Base-by-base conservation (phyloP, 2,329 filamentous ascomycete species). In the Ilyonectria sp. region DNA sequence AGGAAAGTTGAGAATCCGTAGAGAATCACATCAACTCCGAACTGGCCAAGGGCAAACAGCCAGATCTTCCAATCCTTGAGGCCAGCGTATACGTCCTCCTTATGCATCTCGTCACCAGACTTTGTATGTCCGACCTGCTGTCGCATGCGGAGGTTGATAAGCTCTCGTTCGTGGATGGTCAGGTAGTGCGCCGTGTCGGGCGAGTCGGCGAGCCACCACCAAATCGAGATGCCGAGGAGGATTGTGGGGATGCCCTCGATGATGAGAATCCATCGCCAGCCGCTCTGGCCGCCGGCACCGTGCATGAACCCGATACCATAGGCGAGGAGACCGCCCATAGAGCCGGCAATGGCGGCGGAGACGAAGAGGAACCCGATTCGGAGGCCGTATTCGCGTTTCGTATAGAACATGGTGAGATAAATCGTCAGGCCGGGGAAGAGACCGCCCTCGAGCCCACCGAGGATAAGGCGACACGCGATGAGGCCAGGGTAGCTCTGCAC, bases 41-140 rank as follows among this genome's bases (percentile, higher is more conserved):
- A 94, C 77, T 94, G 91, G 6, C 85, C 91, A 43, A 89, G 78
- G 69, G 86, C 91, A 77, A 94, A 94, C 1, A 86, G 81, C 85
- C 90, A 94, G 26, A 93, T 88, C 77, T 92, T 94, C 92, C 92
- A 94, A 79, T 95, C 93, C 69, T 84, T 86, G 67, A 93, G 89
- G 90, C 92, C 62, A 87, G 87, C 69, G 85, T 82, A 23, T 75
- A 93, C 91, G 74, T 95, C 93, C 9, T 81, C 78, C 80, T 86
- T 89, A 71, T 78, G 81, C 52, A 88, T 85, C 73, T 85, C 75
- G 60, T 81, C 79, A 35, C 85, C 83, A 46, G 82, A 84, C 47
- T 73, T 78, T 7, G 86, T 87, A 63, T 80, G 79, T 17, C 86
- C 86, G 44, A 87, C 67, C 85, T 81, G 4, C 81, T 77, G 71